Conservation (phyloP, 2,329 filamentous ascomycete species). For the Pseudogymnoascus sp. region DNA sequence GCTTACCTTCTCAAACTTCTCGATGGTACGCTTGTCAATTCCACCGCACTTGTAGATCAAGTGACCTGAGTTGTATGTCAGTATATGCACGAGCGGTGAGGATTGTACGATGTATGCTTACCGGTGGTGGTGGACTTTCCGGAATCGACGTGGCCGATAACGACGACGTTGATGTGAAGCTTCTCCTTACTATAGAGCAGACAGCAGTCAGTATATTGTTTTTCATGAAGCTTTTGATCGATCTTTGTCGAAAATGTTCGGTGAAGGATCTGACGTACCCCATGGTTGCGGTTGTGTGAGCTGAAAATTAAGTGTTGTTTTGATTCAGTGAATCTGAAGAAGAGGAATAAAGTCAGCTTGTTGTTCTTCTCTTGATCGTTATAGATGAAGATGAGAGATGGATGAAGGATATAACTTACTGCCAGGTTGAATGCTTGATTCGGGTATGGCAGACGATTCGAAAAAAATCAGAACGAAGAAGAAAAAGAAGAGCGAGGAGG, state of each 20-base stretch:
- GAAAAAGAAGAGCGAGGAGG: constrained; percentile 12
- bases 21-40: constrained; percentile 99
- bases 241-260: constrained; percentile 18
- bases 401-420: constrained; percentile 6
- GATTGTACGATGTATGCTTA: constrained; percentile 43
- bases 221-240: constrained; percentile 18
- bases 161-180: constrained; percentile 95
- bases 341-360: constrained; percentile 3
- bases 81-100: constrained; percentile 14
- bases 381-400: constrained; percentile 1
- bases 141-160: constrained; percentile 99
- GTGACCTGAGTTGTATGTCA: constrained; percentile 57
- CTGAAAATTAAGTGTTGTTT: constrained; percentile 12
- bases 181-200: constrained; percentile 73
- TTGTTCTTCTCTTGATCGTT: not conserved
- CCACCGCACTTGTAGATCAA: constrained; percentile 99
- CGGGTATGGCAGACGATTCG: constrained; percentile 12
- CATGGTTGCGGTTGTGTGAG: constrained; percentile 28
- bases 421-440: constrained; percentile 14
- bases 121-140: constrained; percentile 96
- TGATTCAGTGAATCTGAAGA: constrained; percentile 6
- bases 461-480: constrained; percentile 13
- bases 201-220: constrained; percentile 24
- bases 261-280: constrained; percentile 27
- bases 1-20: constrained; percentile 99